Percentiles rank a stretch among this genome's conserved stretches.
These are phyloP conservation scores for Incumbomyces lentus DNA, from an alignment of 2,329 filamentous ascomycete species.

Conservation along the genomic window DNA sequence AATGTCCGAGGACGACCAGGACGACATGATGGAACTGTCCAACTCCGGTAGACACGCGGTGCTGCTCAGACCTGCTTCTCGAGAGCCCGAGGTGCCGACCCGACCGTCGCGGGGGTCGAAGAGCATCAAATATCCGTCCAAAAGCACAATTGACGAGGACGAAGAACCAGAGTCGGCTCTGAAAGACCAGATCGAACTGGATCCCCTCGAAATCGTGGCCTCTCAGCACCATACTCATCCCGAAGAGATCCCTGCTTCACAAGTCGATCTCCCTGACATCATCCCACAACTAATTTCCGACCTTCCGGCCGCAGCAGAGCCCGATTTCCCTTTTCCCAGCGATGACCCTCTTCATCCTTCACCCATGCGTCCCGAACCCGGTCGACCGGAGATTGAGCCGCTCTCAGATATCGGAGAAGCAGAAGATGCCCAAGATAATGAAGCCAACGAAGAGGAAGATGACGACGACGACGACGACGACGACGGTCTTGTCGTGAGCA, in stretches of 20 bases:
- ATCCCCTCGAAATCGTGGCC: constrained; percentile 26
- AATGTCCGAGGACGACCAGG: constrained; percentile 46
- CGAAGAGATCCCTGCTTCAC: constrained; percentile 31
- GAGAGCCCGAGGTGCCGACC: constrained; percentile 39
- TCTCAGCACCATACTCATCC: constrained; percentile 28
- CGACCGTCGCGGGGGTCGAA: constrained; percentile 33
- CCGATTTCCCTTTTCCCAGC: background rate
- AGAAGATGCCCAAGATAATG: constrained; percentile 33
- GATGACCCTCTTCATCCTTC: constrained; percentile 9
- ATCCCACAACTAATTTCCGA: constrained; percentile 19
- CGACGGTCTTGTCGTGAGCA: constrained; percentile 43
- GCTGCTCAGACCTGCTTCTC: constrained; percentile 44
- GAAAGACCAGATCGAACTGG: constrained; percentile 18
- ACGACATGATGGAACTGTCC: constrained; percentile 47
- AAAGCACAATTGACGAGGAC: constrained; percentile 28
- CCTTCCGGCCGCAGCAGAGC: constrained; percentile 3
- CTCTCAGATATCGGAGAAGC: constrained; percentile 14
- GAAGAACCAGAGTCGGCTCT: constrained; percentile 34
- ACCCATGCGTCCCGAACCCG: constrained; percentile 11
- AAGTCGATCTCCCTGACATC: constrained; percentile 22
- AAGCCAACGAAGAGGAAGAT: constrained; percentile 24
- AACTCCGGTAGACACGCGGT: constrained; percentile 49
- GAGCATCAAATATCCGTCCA: constrained; percentile 30
- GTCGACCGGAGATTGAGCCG: constrained; percentile 3
- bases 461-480: constrained; percentile 39